A percentile compares a stretch with the other conserved stretches of the same genome.
These are phyloP conservation scores for Capsicum baccatum DNA, from an alignment of 257 asterid species.

Conservation along the genomic window DNA sequence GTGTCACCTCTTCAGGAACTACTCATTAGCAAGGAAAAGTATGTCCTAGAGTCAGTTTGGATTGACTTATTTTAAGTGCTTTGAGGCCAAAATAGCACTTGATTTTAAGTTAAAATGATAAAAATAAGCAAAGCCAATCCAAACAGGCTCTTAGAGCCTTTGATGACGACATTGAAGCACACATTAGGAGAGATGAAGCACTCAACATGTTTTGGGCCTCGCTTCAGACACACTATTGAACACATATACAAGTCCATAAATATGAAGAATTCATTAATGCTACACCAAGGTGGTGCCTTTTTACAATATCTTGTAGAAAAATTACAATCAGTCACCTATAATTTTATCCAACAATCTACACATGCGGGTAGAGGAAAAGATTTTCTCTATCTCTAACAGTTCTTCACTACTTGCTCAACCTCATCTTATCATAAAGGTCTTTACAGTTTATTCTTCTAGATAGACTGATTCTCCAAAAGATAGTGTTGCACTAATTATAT, in stretches of 20 bases:
- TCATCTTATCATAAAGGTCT: background rate
- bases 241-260: constrained; percentile 6
- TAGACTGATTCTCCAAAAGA: background rate
- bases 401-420: constrained; percentile 1
- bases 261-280: constrained; percentile 14
- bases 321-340: background rate
- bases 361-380: background rate
- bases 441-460: background rate
- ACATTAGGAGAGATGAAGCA: background rate
- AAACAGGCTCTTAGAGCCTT: too few relatives aligned
- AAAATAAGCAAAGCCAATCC: too few relatives aligned
- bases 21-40: background rate
- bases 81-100: too few relatives aligned
- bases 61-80: too few relatives aligned
- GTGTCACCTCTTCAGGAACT: background rate
- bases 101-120: too few relatives aligned
- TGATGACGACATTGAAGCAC: background rate
- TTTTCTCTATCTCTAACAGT: background rate
- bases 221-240: background rate
- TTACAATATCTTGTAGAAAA: background rate
- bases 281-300: background rate
- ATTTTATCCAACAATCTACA: background rate
- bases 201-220: background rate
- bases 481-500: background rate
- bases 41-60: background rate